Conservation (phyloP, 2,329 filamentous ascomycete species). For the Xylaria sp. region DNA sequence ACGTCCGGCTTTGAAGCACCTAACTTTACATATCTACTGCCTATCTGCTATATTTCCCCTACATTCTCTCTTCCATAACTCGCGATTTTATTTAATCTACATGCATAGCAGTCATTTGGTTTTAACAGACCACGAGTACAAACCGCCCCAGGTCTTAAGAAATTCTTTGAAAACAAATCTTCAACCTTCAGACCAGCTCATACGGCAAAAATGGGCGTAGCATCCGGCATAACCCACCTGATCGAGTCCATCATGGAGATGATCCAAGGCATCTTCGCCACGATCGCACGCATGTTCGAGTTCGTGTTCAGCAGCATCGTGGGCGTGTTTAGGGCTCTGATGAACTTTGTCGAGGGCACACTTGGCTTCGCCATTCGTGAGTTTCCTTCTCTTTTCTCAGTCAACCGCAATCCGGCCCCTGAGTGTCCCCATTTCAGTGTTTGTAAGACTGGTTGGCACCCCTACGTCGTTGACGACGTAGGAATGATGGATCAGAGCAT, state of each 20-base stretch:
- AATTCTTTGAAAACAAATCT: not conserved
- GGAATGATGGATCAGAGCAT: too few relatives aligned
- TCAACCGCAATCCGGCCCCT: too few relatives aligned
- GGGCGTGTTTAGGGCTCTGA: constrained; percentile 33
- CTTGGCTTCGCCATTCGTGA: constrained; percentile 42
- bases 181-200: not conserved
- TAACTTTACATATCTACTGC: not conserved
- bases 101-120: too few relatives aligned
- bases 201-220: constrained; percentile 35
- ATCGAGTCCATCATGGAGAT: constrained; percentile 35
- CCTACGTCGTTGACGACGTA: too few relatives aligned
- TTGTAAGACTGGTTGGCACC: too few relatives aligned
- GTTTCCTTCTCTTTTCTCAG: constrained; percentile 7
- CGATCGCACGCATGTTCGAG: constrained; percentile 36
- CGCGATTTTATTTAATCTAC: too few relatives aligned
- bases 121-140: not conserved
- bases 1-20: too few relatives aligned
- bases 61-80: too few relatives aligned
- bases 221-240: constrained; percentile 41
- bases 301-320: constrained; percentile 31
- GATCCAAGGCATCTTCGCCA: constrained; percentile 34
- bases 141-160: too few relatives aligned
- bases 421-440: too few relatives aligned
- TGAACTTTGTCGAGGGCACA: constrained; percentile 40
- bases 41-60: too few relatives aligned